A percentile compares a stretch with the other conserved stretches of the same genome.
Evolutionary conservation across 2,329 filamentous ascomycete genomes (phyloP).

Genomic region (Beauveria sp.): DNA sequence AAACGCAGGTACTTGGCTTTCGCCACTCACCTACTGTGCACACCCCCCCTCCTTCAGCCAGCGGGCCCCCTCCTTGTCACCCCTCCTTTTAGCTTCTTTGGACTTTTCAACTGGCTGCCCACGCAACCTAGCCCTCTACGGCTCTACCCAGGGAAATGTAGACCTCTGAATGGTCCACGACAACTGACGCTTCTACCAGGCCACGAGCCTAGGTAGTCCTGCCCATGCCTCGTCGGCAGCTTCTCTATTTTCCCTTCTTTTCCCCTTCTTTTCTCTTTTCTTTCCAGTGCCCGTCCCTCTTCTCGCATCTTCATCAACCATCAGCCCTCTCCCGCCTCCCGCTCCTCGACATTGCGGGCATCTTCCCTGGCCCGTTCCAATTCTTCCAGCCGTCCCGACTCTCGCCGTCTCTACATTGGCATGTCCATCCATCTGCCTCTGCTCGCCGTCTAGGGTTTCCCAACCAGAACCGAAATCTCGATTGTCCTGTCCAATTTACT

Average conservation of each 20-base stretch:
- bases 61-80: too few species aligned
- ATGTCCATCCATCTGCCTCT: not conserved
- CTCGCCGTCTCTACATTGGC: not conserved
- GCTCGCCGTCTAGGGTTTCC: not conserved
- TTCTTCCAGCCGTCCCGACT: too few species aligned
- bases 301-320: not conserved
- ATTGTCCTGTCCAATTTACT: slow-evolving; percentile 4
- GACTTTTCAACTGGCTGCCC: too few species aligned
- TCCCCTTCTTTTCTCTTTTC: not conserved
- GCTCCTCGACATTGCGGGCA: not conserved
- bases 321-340: not conserved
- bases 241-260: not conserved
- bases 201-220: not conserved
- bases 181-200: not conserved
- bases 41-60: too few species aligned
- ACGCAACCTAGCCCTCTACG: too few species aligned
- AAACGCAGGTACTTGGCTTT: not conserved
- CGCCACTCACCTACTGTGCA: too few species aligned
- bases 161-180: not conserved
- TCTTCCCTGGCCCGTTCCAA: not conserved
- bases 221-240: not conserved
- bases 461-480: slow-evolving; percentile 4
- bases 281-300: not conserved
- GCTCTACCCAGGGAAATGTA: too few species aligned
- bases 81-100: too few species aligned